Evolutionary conservation across 208 protist species (phyloP).

Genomic region (Crithidia sp.): DNA sequence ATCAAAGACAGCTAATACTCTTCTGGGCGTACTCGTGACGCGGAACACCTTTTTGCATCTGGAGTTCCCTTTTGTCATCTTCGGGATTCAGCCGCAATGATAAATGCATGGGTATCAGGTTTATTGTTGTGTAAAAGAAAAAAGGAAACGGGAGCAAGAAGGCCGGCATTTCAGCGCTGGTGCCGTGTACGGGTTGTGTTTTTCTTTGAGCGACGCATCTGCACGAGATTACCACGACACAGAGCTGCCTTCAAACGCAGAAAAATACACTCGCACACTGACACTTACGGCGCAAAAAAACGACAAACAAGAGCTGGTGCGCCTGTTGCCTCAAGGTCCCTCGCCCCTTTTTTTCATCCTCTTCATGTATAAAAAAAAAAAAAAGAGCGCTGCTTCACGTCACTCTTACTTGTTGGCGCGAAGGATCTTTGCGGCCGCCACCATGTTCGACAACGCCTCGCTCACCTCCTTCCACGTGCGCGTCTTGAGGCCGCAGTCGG

Average conservation of each 20-base stretch:
- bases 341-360: neutral
- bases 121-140: too few species aligned
- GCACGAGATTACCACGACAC: neutral
- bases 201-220: neutral
- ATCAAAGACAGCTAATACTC: too few species aligned
- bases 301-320: neutral
- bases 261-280: neutral
- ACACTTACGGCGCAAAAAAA: neutral
- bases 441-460: slow-evolving; percentile 56
- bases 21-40: too few species aligned
- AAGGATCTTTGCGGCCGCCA: slow-evolving; percentile 47
- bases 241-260: neutral
- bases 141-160: neutral
- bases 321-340: neutral
- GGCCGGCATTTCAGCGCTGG: neutral
- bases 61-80: too few species aligned
- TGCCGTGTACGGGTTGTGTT: neutral
- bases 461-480: slow-evolving; percentile 52
- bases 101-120: too few species aligned
- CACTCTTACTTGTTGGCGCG: slow-evolving; percentile 34
- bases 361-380: neutral
- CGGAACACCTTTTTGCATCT: too few species aligned
- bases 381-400: neutral
- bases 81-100: too few species aligned
- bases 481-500: slow-evolving; percentile 93